A percentile compares a stretch with the other conserved stretches of the same genome.
Conservation (phyloP, 2,329 filamentous ascomycete species). For the Sporothrix globosa region DNA sequence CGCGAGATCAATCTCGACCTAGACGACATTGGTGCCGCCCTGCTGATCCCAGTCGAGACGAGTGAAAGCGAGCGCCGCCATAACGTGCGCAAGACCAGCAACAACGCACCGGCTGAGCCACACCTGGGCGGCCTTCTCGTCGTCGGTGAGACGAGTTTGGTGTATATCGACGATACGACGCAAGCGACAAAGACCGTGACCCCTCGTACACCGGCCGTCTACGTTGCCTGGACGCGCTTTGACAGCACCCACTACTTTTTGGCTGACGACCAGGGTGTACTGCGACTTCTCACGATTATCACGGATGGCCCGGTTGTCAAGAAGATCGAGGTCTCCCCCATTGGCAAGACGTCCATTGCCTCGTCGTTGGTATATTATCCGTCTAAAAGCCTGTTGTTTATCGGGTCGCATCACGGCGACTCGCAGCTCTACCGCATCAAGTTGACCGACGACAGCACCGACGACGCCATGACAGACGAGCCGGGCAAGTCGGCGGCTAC, state of each 20-base stretch:
- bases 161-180: slow-evolving; percentile 80
- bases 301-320: slow-evolving; percentile 68
- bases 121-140: slow-evolving; percentile 71
- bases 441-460: slow-evolving; percentile 47
- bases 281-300: slow-evolving; percentile 82
- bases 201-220: slow-evolving; percentile 76
- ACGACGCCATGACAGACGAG: not conserved
- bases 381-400: slow-evolving; percentile 71
- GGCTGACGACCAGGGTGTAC: slow-evolving; percentile 83
- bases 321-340: slow-evolving; percentile 69
- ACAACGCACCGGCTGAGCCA: slow-evolving; percentile 52
- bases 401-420: slow-evolving; percentile 91
- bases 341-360: slow-evolving; percentile 72
- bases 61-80: slow-evolving; percentile 62
- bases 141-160: slow-evolving; percentile 77
- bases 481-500: not conserved
- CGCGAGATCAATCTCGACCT: slow-evolving; percentile 59
- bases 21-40: slow-evolving; percentile 58
- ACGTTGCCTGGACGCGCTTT: slow-evolving; percentile 87
- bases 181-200: slow-evolving; percentile 66
- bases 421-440: slow-evolving; percentile 77
- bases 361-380: slow-evolving; percentile 78
- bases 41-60: slow-evolving; percentile 65
- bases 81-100: slow-evolving; percentile 55
- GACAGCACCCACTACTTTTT: slow-evolving; percentile 83